Evolutionary conservation across 164 flowering plant species (phyloP).

Genomic region (Protea cynaroides): DNA sequence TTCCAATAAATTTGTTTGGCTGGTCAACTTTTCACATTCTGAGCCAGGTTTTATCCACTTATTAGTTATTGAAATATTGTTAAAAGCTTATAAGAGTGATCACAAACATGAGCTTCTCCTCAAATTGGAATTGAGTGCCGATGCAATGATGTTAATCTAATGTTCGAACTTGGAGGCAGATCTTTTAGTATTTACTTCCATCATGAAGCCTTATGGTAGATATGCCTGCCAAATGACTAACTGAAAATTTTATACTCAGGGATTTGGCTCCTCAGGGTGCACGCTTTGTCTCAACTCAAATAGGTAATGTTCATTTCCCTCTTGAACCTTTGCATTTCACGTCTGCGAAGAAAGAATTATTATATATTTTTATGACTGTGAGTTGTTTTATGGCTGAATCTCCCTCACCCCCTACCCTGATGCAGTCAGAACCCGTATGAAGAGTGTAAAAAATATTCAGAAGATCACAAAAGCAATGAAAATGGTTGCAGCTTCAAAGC

Average conservation of each 20-base stretch:
- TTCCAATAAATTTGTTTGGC: too few relatives aligned
- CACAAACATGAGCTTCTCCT: not conserved
- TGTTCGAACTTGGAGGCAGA: not conserved
- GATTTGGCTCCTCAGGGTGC: constrained; percentile 59
- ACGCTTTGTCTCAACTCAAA: constrained; percentile 81
- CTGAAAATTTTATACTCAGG: constrained; percentile 34
- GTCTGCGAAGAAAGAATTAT: not conserved
- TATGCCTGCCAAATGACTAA: constrained; percentile 8
- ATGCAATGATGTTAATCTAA: not conserved
- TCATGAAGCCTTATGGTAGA: not conserved
- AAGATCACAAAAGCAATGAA: constrained; percentile 99
- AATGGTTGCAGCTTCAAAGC: constrained; percentile 99
- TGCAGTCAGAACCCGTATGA: constrained; percentile 94
- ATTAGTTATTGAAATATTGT: too few relatives aligned
- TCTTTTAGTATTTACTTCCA: not conserved
- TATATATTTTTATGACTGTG: not conserved
- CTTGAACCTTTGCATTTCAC: constrained; percentile 1
- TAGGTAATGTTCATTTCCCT: constrained; percentile 41
- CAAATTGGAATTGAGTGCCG: not conserved
- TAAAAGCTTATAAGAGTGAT: not conserved
- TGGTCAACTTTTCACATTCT: too few relatives aligned
- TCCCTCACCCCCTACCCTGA: not conserved
- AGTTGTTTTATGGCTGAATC: not conserved
- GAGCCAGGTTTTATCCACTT: too few relatives aligned
- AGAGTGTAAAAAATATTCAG: constrained; percentile 94